Base-by-base conservation (phyloP, 169 alveolate species). In the Plasmodium gallinaceum region DNA sequence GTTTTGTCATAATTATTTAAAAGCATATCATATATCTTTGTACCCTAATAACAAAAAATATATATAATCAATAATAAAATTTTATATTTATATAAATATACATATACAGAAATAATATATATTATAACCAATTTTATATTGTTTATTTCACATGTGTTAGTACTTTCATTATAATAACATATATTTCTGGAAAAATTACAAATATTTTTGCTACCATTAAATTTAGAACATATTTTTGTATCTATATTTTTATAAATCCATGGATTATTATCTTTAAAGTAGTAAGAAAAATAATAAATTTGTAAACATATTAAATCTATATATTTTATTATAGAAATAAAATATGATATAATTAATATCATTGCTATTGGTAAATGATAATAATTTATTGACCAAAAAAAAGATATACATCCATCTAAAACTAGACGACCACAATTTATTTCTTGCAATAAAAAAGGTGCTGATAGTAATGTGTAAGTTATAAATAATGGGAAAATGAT, bases 361-460 rank as follows among this genome's bases (percentile, higher is more conserved):
- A 78, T 78, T 3, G 70, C 74, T 51, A 78, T 78, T 20, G 89
- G 89, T 0, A 78, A 20, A 24, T 78, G 73, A 26, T 39, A 78
- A 43, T 48, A 18, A 37, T 78, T 70, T 42, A 78, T 48, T 14
- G 89, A 78, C 16, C 46, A 39, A 37, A 78, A 58, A 46, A 78
- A 78, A 26, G 89, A 78, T 2, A 78, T 64, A 69, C 78, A 78
- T 14, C 89, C 89, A 24, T 78, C 89, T 57, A 78, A 65, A 2
- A 78, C 76, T 14, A 64, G 51, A 12, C 89, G 75, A 7, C 89
- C 89, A 7, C 78, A 64, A n/a, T 78, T 78, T 6, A 78, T 78
- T 24, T 78, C 89, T 78, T 78, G 89, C 10, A 78, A 65, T 69
- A 78, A 20, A 64, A 78, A 62, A 24, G 89, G 89, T 39, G 64